Conservation (phyloP, 306 rosid genomes). For the Rosa rugosa region DNA sequence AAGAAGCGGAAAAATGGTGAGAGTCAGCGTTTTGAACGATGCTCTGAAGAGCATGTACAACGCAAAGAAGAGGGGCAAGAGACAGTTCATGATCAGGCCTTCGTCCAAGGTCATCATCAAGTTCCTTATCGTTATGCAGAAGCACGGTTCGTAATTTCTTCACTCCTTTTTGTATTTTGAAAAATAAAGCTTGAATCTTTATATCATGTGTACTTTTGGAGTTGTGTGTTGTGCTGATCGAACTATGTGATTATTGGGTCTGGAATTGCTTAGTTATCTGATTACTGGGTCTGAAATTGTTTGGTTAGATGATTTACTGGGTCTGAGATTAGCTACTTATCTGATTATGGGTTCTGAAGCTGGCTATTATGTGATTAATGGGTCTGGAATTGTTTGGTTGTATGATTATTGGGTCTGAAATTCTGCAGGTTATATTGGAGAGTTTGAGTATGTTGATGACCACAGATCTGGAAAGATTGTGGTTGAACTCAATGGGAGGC, state of each 20-base stretch:
- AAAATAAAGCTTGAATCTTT: background rate
- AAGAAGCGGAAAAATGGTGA: slow-evolving; percentile 30
- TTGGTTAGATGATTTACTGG: background rate
- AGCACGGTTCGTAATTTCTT: slow-evolving; percentile 21
- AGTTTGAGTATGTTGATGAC: slow-evolving; percentile 44
- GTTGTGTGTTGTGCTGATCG: background rate
- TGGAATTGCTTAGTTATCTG: background rate
- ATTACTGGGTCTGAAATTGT: background rate
- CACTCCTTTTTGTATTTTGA: background rate
- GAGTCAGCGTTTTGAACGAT: slow-evolving; percentile 44
- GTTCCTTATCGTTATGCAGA: slow-evolving; percentile 44
- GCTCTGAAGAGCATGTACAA: slow-evolving; percentile 51
- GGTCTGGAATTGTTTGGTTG: background rate
- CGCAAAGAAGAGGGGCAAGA: slow-evolving; percentile 46
- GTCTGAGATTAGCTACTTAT: background rate
- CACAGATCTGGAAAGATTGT: too few species aligned
- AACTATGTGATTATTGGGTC: background rate
- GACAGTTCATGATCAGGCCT: slow-evolving; percentile 47
- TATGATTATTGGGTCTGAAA: background rate
- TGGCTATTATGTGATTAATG: background rate
- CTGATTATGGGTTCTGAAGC: background rate
- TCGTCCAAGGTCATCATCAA: slow-evolving; percentile 49
- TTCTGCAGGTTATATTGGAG: slow-evolving; percentile 37
- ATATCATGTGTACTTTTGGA: background rate
- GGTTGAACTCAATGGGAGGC: too few species aligned